A percentile compares a stretch with the other conserved stretches of the same genome.
These are phyloP conservation scores for Vanderwaltozyma verrucispora DNA, from an alignment of 805 yeast genomes.

Conservation along the genomic window DNA sequence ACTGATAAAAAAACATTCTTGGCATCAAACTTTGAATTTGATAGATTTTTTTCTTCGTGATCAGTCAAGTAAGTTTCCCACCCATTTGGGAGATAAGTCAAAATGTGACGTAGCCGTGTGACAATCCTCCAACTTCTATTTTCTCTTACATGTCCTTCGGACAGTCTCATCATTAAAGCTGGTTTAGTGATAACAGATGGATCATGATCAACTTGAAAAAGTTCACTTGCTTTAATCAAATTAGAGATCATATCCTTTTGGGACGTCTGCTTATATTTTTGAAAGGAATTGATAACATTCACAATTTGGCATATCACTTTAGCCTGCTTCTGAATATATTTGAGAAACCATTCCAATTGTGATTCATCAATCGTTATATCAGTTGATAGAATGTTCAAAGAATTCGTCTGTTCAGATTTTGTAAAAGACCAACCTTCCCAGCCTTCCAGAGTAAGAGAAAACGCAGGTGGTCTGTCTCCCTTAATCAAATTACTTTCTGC, in stretches of 20 bases:
- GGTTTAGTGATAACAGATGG: constrained; percentile 88
- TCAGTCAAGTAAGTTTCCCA: constrained; percentile 32
- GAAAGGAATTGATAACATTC: constrained; percentile 3
- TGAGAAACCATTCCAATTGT: constrained; percentile 28
- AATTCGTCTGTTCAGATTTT: constrained; percentile 11
- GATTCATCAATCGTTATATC: constrained; percentile 27
- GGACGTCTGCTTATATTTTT: constrained; percentile 7
- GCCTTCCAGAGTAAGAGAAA: constrained; percentile 20
- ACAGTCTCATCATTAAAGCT: constrained; percentile 64
- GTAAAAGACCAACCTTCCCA: constrained; percentile 24
- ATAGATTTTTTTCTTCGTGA: too few species aligned
- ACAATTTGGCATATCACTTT: constrained; percentile 6
- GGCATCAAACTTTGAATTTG: too few species aligned
- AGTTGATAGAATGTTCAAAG: constrained; percentile 23
- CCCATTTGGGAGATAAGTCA: constrained; percentile 42
- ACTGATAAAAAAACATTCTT: constrained; percentile 42
- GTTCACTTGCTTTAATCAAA: constrained; percentile 38
- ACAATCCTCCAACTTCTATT: constrained; percentile 83
- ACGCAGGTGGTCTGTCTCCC: constrained; percentile 20
- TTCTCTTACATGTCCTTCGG: constrained; percentile 63
- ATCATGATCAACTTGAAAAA: constrained; percentile 57
- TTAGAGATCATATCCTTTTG: constrained; percentile 33
- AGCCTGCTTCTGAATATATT: constrained; percentile 11
- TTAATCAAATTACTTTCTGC: not conserved
- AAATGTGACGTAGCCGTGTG: constrained; percentile 66